Evolutionary conservation across 176 grass and related monocot species (phyloP), one percentile per base, ranked within the genome.

Genomic region (Cenchrus fungigraminus): DNA sequence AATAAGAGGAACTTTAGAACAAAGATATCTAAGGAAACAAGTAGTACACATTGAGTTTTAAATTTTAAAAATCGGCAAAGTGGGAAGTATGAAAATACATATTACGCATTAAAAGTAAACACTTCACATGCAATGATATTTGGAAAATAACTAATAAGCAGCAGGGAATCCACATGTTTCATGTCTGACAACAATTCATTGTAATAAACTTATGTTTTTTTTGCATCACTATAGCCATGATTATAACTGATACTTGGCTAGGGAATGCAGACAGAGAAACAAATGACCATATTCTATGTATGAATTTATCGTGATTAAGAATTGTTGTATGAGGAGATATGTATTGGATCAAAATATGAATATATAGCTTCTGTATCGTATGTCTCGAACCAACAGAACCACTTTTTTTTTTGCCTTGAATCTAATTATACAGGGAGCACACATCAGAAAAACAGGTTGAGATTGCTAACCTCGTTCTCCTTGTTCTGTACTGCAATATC

Each of bases 401-500:
- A 65, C 4, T 55, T 59, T 77, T 22, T 73, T 15, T 3, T 16
- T 51, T 46, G 31, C 52, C 37, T 40, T 40, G 37, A 40, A 40
- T 40, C 2, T 40, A 40, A 40, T 40, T 40, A 4, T 40, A 40
- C 37, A 7, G 51, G 16, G 29, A 55, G 15, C 50, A 74, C 13
- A 32, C 25, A 54, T 54, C 2, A 61, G 50, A 34, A 16, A 55
- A 74, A 58, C 20, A 50, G 58, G 11, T 12, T 73, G 5, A 12
- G 31, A 57, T 37, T 68, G 53, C 14, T 32, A 57, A 96, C 94
- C 87, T 96, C 88, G 78, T 93, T 91, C 74, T 96, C 91, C 85
- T 93, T 92, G 77, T 82, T 91, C 80, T 96, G 91, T 68, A 96
- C 17, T 29, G 87, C 25, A 79, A 89, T 91, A 79, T 96, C 89